Conservation (phyloP, 768 basidiomycete species). For the Atractiella rhizophila region DNA sequence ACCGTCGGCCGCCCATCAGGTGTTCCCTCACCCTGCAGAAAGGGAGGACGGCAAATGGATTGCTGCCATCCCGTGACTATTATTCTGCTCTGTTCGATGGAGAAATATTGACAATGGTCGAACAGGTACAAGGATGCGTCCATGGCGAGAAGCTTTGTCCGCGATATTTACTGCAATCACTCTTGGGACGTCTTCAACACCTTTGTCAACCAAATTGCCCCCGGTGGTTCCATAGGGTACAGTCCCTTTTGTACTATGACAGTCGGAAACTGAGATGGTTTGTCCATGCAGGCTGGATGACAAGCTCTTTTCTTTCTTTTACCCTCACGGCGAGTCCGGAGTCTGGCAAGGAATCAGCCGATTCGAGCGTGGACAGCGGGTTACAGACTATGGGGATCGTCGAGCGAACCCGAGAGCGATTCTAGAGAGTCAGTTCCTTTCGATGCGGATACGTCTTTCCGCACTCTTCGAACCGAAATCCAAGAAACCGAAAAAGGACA, state of each 20-base stretch:
- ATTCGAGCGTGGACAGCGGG: conserved; percentile 4
- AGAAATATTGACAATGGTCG: too few relatives aligned
- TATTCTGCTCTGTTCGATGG: too few relatives aligned
- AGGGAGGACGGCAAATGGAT: too few relatives aligned
- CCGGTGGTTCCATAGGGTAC: conserved; percentile 9
- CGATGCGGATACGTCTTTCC: conserved; percentile 7
- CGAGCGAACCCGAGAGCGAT: conserved; percentile 9
- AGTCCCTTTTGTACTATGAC: background rate
- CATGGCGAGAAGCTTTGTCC: conserved; percentile 1
- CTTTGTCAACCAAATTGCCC: conserved; percentile 2
- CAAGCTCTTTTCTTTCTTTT: conserved; percentile 10
- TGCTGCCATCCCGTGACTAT: too few relatives aligned
- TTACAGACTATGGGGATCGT: conserved; percentile 7
- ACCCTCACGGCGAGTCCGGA: conserved; percentile 7
- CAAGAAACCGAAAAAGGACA: background rate
- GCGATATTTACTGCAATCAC: conserved; percentile 10
- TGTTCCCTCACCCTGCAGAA: too few relatives aligned
- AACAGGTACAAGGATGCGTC: conserved; percentile 1
- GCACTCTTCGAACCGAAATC: conserved; percentile 1
- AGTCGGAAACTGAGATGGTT: too few relatives aligned
- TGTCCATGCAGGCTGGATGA: conserved; percentile 2
- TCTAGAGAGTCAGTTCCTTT: conserved; percentile 7
- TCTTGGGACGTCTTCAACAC: conserved; percentile 7
- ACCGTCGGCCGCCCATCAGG: too few relatives aligned
- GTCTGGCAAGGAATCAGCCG: conserved; percentile 5